These are phyloP conservation scores for Penicillium sp. DNA, from an alignment of 2,329 filamentous ascomycete species.

Conservation along the genomic window DNA sequence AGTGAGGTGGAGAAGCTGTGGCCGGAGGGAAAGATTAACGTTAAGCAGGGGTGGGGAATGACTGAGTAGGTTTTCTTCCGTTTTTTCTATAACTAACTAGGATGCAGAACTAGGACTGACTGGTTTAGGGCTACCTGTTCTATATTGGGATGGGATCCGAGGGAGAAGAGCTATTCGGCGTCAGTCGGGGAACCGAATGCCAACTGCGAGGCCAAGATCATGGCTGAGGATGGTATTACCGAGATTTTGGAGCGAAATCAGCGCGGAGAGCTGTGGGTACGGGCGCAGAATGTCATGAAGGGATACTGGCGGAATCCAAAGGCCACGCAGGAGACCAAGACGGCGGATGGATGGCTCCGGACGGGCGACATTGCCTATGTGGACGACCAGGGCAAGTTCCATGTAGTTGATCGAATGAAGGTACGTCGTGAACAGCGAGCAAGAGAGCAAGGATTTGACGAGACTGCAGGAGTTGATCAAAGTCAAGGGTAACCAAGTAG, in stretches of 20 bases:
- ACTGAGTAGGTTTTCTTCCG: conserved; percentile 56
- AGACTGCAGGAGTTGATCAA: conserved; percentile 54
- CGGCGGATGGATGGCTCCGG: conserved; percentile 62
- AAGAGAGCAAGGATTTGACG: background rate
- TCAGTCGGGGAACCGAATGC: conserved; percentile 62
- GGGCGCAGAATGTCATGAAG: conserved; percentile 67
- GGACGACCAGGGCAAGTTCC: conserved; percentile 53
- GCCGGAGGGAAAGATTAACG: conserved; percentile 46
- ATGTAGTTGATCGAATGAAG: conserved; percentile 72
- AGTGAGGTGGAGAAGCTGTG: conserved; percentile 58
- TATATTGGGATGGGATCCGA: conserved; percentile 60
- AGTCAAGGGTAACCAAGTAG: conserved; percentile 59
- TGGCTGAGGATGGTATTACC: conserved; percentile 47
- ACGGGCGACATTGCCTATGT: conserved; percentile 67
- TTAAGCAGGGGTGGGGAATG: conserved; percentile 82
- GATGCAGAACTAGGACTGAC: background rate
- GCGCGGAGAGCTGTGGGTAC: conserved; percentile 68
- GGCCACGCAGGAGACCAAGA: conserved; percentile 62
- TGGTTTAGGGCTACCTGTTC: conserved; percentile 59
- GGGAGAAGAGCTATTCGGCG: conserved; percentile 40
- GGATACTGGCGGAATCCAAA: conserved; percentile 70
- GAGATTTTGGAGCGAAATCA: conserved; percentile 50
- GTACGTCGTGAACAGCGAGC: conserved; percentile 31
- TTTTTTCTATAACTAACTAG: background rate
- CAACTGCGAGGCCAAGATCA: conserved; percentile 65